phyloP scores from a whole-genome alignment of 805 yeast genomes.

The Yamadazyma insecticola region DNA sequence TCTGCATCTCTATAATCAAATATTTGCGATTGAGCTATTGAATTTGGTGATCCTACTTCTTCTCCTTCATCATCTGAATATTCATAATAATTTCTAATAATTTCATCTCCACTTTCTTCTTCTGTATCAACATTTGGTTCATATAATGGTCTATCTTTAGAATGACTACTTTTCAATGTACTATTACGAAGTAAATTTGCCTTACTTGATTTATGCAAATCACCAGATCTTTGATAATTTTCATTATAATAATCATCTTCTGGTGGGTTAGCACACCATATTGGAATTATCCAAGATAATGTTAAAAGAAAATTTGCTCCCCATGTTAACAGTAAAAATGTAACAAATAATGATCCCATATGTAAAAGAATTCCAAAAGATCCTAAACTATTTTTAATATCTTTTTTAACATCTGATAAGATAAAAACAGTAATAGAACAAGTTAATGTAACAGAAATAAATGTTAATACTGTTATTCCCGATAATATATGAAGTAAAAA shows the following conservation, averaged over 20 bases:
- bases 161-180: conserved; percentile 1
- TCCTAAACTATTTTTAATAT: conserved; percentile 29
- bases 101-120: neutral
- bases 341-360: conserved; percentile 39
- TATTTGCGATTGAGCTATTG: too few relatives aligned
- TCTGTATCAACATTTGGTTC: neutral
- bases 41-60: neutral
- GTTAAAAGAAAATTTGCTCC: conserved; percentile 18
- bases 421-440: conserved; percentile 29
- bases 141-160: too few relatives aligned
- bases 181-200: neutral
- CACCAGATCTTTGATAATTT: conserved; percentile 9
- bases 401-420: conserved; percentile 15
- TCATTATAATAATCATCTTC: conserved; percentile 18
- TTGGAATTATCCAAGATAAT: conserved; percentile 33
- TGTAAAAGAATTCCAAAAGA: conserved; percentile 44
- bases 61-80: conserved; percentile 5
- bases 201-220: conserved; percentile 4
- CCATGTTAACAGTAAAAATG: conserved; percentile 35
- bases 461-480: conserved; percentile 21
- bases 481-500: conserved; percentile 34
- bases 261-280: conserved; percentile 51
- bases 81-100: too few relatives aligned
- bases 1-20: conserved; percentile 17
- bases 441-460: conserved; percentile 18